Base-by-base conservation (phyloP, 2,329 filamentous ascomycete genomes). In the Talaromyces atroroseus region DNA sequence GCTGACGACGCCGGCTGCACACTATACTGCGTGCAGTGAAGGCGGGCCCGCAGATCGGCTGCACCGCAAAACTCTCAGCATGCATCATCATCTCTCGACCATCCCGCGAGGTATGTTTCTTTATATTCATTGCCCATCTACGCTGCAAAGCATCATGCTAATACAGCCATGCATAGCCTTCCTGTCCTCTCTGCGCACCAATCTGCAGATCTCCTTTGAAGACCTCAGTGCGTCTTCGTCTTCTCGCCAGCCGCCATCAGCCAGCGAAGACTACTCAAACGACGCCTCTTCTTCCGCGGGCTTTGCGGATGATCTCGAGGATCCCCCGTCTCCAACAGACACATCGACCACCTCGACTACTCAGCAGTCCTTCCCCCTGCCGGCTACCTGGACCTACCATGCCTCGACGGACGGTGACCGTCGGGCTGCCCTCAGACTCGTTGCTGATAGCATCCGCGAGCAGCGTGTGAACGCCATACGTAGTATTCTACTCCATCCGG, bases 401-500 rank as follows among this genome's bases (percentile, higher is more conserved):
- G 70, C 78, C 38, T 69, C 70, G 45, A 66, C 72, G 50, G 76
- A 82, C 52, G 70, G 78, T 51, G 86, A 90, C 68, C 84, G 86
- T 67, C 74, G 84, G 60, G 81, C 83, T 57, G 87, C 86, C n/a
- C 77, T 95, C 51, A 81, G 82, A 60, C 81, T 95, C 21, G 80
- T 94, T 40, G 87, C 89, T 60, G 89, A 92, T 71, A 89, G 86
- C 58, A 82, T 94, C 49, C 88, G 88, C 42, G 87, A 94, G 73
- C 89, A 92, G 77, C 83, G 87, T 58, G 84, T 89, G 67, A 75
- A 80, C 8, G 84, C 88, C 16, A 82, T 84, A 50, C 75, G 77
- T 58, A 76, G 82, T 62, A 75, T 92, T 56, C 76, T 88, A 58
- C 82, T 82, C 64, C 84, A 89, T 71, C 76, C 81, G 49, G 68